phyloP scores from a whole-genome alignment of 805 yeast species.

The Candida argentea region DNA sequence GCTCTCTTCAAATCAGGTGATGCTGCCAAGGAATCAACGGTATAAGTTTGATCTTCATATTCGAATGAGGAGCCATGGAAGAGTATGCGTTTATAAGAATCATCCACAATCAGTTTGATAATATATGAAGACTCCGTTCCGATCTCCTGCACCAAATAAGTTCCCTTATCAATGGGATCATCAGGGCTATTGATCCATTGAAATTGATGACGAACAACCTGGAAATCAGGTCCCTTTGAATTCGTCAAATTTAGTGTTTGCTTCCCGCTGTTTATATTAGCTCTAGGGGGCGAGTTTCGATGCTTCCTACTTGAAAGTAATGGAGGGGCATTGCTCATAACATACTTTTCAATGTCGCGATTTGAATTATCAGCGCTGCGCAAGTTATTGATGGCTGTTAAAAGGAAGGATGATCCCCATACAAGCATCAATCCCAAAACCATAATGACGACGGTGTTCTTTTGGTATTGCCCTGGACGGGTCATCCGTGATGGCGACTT shows the following conservation, averaged over 20 bases:
- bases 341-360: neutral
- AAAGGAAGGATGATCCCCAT: slow-evolving; percentile 28
- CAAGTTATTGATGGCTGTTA: slow-evolving; percentile 13
- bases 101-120: slow-evolving; percentile 43
- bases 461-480: too few relatives aligned
- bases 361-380: slow-evolving; percentile 1
- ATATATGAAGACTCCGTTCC: slow-evolving; percentile 39
- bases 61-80: slow-evolving; percentile 40
- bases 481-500: too few relatives aligned
- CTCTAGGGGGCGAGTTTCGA: neutral
- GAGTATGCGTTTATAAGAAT: slow-evolving; percentile 32
- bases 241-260: too few relatives aligned
- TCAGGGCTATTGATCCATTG: slow-evolving; percentile 62
- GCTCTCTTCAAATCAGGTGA: slow-evolving; percentile 59
- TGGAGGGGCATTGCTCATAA: neutral
- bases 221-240: slow-evolving; percentile 1
- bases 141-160: slow-evolving; percentile 37
- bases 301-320: too few relatives aligned
- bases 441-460: slow-evolving; percentile 8
- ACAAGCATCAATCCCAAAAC: slow-evolving; percentile 17
- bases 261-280: too few relatives aligned
- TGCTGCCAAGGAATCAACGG: slow-evolving; percentile 46
- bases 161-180: slow-evolving; percentile 52
- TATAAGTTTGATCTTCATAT: slow-evolving; percentile 27
- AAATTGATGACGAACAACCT: slow-evolving; percentile 29